Evolutionary conservation across 768 basidiomycete genomes (phyloP), one percentile per base, ranked within the genome.

Genomic region (Russula abietina): DNA sequence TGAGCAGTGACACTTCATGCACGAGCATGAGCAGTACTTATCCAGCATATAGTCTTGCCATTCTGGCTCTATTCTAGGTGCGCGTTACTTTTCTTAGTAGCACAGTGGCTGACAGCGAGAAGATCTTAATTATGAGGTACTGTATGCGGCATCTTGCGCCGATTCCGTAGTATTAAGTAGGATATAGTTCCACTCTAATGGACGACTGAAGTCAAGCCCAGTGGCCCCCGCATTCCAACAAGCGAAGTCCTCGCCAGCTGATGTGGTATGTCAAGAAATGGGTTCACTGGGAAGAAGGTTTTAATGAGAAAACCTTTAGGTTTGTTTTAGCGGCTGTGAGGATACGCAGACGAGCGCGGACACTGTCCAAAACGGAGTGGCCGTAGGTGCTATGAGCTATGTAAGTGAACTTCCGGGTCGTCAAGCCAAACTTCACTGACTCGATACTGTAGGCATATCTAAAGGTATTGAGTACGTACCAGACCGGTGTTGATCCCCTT

Each of bases 21-120:
- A 9, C 39, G 45, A 30, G n/a, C n/a, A 26, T 19, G n/a, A 26
- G 17, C 9, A 14, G 48, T 33, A 32, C 48, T 59, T 28, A 63
- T 57, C 33, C 41, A 48, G 16, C 7, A 28, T 51, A 30, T 60
- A 91, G 88, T 90, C 85, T 19, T 93, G 91, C 70, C 93, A 95
- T 73, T 94, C 91, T n/a, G 93, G 90, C 9, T 88, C 93, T 6
- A 88, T 85, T 3, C 80, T 95, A 22, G 93, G 87, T 88, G 72
- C 36, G 80, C 68, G 16, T 26, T 24, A 14, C 30, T 19, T 43
- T 30, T 41, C 32, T 51, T 33, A 16, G 46, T 62, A 4, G 66
- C 30, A 24, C n/a, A 55, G 48, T 36, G 17, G 26, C 59, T 58
- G 24, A 39, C 33, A 24, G 59, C n/a, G 55, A 53, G 17, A 65